Conservation (phyloP, 805 yeast genomes). For the Candida sanyiensis region DNA sequence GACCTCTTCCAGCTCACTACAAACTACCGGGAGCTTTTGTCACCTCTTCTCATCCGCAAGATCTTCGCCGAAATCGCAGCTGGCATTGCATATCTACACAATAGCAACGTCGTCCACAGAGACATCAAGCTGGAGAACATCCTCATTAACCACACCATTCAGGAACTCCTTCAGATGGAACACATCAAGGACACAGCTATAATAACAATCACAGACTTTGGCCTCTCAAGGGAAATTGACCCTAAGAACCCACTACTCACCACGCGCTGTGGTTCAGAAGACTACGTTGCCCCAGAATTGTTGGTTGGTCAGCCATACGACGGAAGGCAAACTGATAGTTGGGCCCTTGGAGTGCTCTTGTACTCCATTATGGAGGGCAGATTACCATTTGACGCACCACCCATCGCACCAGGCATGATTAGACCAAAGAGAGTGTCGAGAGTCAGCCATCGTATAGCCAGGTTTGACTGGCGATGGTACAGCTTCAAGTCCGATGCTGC, state of each 20-base stretch:
- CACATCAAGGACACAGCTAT: conserved; percentile 29
- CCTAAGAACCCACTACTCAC: conserved; percentile 57
- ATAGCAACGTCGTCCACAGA: conserved; percentile 55
- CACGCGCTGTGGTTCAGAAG: conserved; percentile 95
- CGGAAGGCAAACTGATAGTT: conserved; percentile 85
- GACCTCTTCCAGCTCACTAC: conserved; percentile 67
- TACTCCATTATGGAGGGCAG: conserved; percentile 81
- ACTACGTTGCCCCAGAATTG: conserved; percentile 92
- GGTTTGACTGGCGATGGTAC: conserved; percentile 89
- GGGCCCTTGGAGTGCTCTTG: conserved; percentile 93
- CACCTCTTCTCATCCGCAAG: conserved; percentile 47
- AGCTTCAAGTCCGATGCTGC: conserved; percentile 34
- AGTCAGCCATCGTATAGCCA: conserved; percentile 84
- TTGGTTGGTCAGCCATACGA: conserved; percentile 87
- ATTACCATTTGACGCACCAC: conserved; percentile 88
- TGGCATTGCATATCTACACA: conserved; percentile 71
- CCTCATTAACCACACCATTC: conserved; percentile 39
- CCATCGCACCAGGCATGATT: conserved; percentile 33
- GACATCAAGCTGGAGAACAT: conserved; percentile 89
- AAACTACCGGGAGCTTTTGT: conserved; percentile 35
- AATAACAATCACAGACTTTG: conserved; percentile 78
- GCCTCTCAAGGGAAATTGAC: conserved; percentile 68
- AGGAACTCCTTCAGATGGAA: conserved; percentile 22
- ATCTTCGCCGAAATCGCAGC: conserved; percentile 64
- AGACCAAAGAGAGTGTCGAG: conserved; percentile 42